Evolutionary conservation across 2,329 filamentous ascomycete species (phyloP), one percentile per base, ranked within the genome.

Genomic region (Ophiostoma himal-ulmi): DNA sequence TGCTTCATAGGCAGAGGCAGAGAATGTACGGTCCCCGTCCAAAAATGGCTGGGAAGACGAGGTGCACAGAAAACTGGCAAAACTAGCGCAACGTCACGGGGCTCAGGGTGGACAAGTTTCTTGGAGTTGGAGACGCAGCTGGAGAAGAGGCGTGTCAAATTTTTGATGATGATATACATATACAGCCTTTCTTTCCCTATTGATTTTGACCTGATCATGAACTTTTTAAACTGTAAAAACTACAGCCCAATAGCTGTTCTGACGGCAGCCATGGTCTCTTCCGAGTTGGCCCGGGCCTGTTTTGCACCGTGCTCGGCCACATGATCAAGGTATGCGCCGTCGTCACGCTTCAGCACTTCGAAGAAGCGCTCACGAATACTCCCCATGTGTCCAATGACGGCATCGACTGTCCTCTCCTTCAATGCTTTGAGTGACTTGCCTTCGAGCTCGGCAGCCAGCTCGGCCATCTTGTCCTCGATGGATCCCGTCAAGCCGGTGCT

Each of bases 341-440:
- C 75, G 11, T 74, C 72, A 48, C 69, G 52, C 73, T 72, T 52
- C 54, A 89, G 78, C 5, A 90, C 76, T 68, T 83, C 80, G 3
- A 82, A 73, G 75, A 89, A 93, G 44, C 82, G 80, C 62, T 84
- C 82, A 30, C 88, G 80, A 44, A 93, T 82, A 2, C 82, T 83
- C 17, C 76, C 77, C 20, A 93, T 77, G 1, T 83, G 84, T 7
- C 75, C 74, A 5, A 84, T 81, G 0, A 95, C 80, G 1, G 83
- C 82, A 26, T 86, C 83, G 0, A 87, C 85, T 5, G 92, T 87
- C 74, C 82, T 81, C 7, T 85, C 83, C 78, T 94, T 94, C 70
- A 94, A 81, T 0, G 82, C 81, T 10, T 82, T 82, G 75, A 92
- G 82, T 57, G 78, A 84, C 34, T 81, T 77, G 17, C 77, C 78